Percentiles rank a stretch among this genome's conserved stretches.
phyloP scores from a whole-genome alignment of 1,284 basidiomycete genomes.

The Malassezia equina region DNA sequence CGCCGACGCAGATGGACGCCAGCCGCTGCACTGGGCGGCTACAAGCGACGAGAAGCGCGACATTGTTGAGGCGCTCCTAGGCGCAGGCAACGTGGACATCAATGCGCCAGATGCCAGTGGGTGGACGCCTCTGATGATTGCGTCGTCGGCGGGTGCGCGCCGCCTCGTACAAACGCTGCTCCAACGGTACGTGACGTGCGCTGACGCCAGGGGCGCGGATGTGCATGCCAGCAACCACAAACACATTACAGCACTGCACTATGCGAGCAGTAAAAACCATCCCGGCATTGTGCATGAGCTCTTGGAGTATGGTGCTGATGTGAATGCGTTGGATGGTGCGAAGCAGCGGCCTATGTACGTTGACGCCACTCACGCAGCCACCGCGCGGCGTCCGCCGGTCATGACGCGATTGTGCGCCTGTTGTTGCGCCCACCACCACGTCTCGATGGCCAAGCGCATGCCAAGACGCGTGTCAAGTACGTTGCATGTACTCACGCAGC shows the following conservation, averaged over 20 bases:
- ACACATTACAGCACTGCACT: conserved; percentile 24
- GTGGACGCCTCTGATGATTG: conserved; percentile 29
- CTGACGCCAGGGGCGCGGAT: conserved; percentile 18
- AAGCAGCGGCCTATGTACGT: conserved; percentile 26
- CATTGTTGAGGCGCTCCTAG: conserved; percentile 9
- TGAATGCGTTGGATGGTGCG: conserved; percentile 28
- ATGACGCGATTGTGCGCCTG: conserved; percentile 22
- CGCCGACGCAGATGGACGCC: conserved; percentile 21
- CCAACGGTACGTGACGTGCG: conserved; percentile 1
- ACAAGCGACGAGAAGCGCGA: conserved; percentile 9
- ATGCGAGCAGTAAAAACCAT: conserved; percentile 28
- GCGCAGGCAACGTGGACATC: conserved; percentile 5
- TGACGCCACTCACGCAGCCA: conserved; percentile 14
- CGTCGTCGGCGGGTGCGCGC: conserved; percentile 19
- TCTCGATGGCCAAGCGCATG: conserved; percentile 15
- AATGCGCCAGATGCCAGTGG: conserved; percentile 13
- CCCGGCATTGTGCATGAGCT: conserved; percentile 22
- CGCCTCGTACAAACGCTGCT: conserved; percentile 16
- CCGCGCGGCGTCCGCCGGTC: conserved; percentile 22
- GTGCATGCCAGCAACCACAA: conserved; percentile 14
- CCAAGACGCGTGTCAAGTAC: conserved; percentile 32
- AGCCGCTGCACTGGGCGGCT: conserved; percentile 26
- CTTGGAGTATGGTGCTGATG: conserved; percentile 20
- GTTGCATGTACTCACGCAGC: conserved; percentile 13
- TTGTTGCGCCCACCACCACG: conserved; percentile 21